A percentile compares a stretch with the other conserved stretches of the same genome.
phyloP scores from a whole-genome alignment of 176 grass and related monocot species.

The Oryza australiensis region DNA sequence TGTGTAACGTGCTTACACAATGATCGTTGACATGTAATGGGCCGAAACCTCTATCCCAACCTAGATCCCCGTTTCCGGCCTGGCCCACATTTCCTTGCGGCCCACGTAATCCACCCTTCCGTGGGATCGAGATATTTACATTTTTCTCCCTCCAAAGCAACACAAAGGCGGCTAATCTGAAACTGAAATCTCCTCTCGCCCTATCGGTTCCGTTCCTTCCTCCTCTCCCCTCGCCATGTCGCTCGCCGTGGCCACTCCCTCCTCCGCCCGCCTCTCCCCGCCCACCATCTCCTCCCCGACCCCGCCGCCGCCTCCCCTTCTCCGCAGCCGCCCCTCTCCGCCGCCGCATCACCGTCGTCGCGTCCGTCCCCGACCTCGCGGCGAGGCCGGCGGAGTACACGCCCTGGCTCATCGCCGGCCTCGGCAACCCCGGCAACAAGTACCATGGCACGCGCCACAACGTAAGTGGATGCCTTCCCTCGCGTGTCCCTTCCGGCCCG shows the following conservation, averaged over 20 bases:
- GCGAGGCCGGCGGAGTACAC: conserved; percentile 66
- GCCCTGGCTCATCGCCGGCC: conserved; percentile 93
- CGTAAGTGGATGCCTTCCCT: conserved; percentile 25
- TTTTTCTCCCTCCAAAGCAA: not conserved
- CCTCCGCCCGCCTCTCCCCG: conserved; percentile 2
- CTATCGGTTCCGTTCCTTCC: conserved; percentile 22
- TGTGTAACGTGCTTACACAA: not conserved
- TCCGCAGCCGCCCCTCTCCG: not conserved
- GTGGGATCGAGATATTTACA: conserved; percentile 10
- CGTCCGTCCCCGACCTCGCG: conserved; percentile 62
- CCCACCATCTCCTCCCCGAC: not conserved
- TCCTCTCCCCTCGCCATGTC: conserved; percentile 26
- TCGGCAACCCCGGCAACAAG: conserved; percentile 89
- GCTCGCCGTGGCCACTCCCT: conserved; percentile 33
- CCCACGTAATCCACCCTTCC: not conserved
- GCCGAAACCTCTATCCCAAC: not conserved
- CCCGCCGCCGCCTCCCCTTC: not conserved
- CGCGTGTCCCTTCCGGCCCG: not conserved
- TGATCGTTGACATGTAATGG: no score
- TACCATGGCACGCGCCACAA: conserved; percentile 95
- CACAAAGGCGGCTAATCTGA: not conserved
- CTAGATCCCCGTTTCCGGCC: not conserved
- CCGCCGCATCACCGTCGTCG: conserved; percentile 12
- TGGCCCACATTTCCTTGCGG: not conserved
- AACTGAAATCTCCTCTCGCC: not conserved